Conservation (phyloP, 306 rosid species). For the Pyrus communis region DNA sequence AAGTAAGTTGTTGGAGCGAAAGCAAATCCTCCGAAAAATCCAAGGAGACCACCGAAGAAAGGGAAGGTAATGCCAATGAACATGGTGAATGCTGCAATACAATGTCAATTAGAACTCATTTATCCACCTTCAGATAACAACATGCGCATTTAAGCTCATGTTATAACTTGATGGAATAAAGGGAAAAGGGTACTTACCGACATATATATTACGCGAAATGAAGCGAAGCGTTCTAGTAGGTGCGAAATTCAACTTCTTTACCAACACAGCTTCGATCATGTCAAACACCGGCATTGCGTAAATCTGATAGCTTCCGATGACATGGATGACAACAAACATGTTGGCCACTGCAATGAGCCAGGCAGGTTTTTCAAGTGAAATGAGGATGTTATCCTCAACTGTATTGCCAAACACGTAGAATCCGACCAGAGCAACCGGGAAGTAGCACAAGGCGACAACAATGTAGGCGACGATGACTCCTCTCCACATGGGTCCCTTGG, state of each 20-base stretch:
- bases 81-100: conserved; percentile 63
- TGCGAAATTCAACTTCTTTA: conserved; percentile 52
- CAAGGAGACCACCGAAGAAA: conserved; percentile 64
- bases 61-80: conserved; percentile 67
- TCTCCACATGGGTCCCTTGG: conserved; percentile 91
- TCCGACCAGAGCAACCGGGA: conserved; percentile 84
- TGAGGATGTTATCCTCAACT: conserved; percentile 48
- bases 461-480: conserved; percentile 86
- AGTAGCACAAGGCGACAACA: conserved; percentile 79
- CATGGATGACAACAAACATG: conserved; percentile 83
- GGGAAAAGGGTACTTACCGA: conserved; percentile 42
- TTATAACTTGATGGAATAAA: background rate
- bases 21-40: conserved; percentile 83
- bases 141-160: background rate
- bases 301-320: conserved; percentile 91
- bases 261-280: conserved; percentile 77
- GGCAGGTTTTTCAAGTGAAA: conserved; percentile 51
- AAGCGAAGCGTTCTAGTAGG: conserved; percentile 58
- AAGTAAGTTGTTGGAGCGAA: conserved; percentile 85
- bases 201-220: conserved; percentile 47
- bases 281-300: conserved; percentile 95
- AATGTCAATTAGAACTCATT: background rate
- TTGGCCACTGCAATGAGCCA: conserved; percentile 88
- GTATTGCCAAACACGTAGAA: conserved; percentile 63
- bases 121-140: background rate